Evolutionary conservation across 2,329 filamentous ascomycete species (phyloP), one percentile per base, ranked within the genome.

Genomic region (Chalara sp.): DNA sequence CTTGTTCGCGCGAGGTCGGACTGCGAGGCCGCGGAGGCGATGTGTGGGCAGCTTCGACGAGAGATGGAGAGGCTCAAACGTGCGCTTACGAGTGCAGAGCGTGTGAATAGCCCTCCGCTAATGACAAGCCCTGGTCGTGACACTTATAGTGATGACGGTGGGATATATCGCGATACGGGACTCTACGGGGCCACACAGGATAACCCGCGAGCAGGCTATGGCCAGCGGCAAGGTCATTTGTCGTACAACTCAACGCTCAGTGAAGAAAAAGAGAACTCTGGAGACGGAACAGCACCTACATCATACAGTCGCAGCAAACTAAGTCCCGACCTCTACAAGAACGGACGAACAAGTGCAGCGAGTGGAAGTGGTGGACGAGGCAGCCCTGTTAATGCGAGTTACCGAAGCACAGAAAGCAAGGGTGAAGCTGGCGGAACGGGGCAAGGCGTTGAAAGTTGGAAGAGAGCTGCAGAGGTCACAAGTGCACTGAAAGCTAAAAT

Each of bases 401-500:
- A 54, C 40, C 54, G 56, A 44, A 59, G 53, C 37, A 53, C 58
- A 30, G 62, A 69, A 31, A 30, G 43, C 6, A 29, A 45, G 13
- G n/a, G 33, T 32, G 52, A 47, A 30, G 49, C 64, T 64, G 48
- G 64, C 57, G 58, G 52, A 59, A 68, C 60, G 44, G 67, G 70
- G 12, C 79, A 83, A 44, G 83, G 83, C 1, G 83, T 84, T 13
- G 93, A 99, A 72, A 97, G 91, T 67, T 99, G 93, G 93, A 95
- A 91, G 73, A 79, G 93, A 60, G 93, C 93, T 13, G 93, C 93
- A 2, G 93, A 99, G 73, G 93, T 99, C 52, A 99, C 93, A 49
- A 96, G 91, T 69, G 93, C 96, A 68, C 70, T 99, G 63, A 99
- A 97, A 74, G 90, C 92, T 48, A 83, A 93, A 67, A 99, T 99